Conservation (phyloP, 495 filamentous ascomycete genomes). For the Neurospora cerealis region DNA sequence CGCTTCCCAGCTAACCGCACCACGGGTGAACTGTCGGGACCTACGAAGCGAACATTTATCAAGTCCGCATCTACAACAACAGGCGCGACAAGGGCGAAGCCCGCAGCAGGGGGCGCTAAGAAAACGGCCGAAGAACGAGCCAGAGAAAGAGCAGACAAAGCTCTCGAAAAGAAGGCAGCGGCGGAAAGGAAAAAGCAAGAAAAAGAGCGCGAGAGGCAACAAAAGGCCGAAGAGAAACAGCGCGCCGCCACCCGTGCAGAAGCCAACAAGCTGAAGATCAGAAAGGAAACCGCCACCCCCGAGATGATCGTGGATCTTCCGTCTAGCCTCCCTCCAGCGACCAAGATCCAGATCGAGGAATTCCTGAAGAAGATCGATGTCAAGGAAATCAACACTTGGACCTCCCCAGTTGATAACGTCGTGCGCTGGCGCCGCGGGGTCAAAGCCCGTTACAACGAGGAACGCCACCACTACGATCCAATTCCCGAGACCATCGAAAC, state of each 20-base stretch:
- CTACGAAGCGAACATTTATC: neutral
- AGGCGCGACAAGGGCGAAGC: neutral
- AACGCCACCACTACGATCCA: slow-evolving; percentile 57
- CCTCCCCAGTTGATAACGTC: slow-evolving; percentile 45
- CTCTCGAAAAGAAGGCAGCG: slow-evolving; percentile 15
- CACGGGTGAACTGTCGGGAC: neutral
- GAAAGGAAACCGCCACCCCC: slow-evolving; percentile 63
- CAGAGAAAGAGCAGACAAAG: slow-evolving; percentile 25
- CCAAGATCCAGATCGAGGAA: slow-evolving; percentile 42
- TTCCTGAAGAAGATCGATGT: slow-evolving; percentile 35
- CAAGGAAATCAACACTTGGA: slow-evolving; percentile 29
- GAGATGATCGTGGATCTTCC: slow-evolving; percentile 85
- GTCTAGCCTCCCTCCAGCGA: slow-evolving; percentile 31
- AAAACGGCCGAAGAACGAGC: slow-evolving; percentile 27
- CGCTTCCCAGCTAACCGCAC: slow-evolving; percentile 6
- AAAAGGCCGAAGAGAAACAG: slow-evolving; percentile 55
- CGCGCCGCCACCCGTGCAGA: slow-evolving; percentile 57
- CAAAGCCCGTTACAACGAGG: slow-evolving; percentile 50
- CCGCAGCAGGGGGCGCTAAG: slow-evolving; percentile 7
- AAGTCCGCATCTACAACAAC: slow-evolving; percentile 5
- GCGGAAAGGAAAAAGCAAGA: slow-evolving; percentile 37
- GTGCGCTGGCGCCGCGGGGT: slow-evolving; percentile 71
- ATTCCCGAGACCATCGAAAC: slow-evolving; percentile 43
- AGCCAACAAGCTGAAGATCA: slow-evolving; percentile 64
- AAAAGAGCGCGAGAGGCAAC: slow-evolving; percentile 46